phyloP scores from a whole-genome alignment of 2,329 filamentous ascomycete species.

The Fusarium sp. region DNA sequence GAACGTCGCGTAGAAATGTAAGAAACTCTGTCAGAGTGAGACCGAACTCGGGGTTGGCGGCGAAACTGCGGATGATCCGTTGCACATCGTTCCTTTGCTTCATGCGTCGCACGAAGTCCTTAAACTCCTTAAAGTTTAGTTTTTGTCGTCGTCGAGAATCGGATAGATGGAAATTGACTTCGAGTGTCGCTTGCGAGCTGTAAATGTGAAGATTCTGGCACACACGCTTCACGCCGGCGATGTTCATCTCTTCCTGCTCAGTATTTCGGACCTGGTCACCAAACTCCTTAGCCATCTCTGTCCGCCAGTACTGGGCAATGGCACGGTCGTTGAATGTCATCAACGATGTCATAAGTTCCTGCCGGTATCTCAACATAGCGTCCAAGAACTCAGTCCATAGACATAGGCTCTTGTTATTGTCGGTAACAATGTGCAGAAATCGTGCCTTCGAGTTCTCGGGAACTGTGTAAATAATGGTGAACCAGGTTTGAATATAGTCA shows the following conservation, averaged over 20 bases:
- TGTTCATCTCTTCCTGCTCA: conserved; percentile 79
- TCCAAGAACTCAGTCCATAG: conserved; percentile 89
- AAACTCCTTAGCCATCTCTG: conserved; percentile 80
- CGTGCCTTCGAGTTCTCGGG: conserved; percentile 86
- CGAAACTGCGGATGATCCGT: conserved; percentile 75
- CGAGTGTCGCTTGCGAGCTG: conserved; percentile 80
- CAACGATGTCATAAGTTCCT: conserved; percentile 89
- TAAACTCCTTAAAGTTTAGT: conserved; percentile 84
- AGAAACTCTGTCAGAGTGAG: conserved; percentile 82
- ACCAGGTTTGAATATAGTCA: conserved; percentile 75
- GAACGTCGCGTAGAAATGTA: conserved; percentile 77
- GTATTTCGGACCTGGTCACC: conserved; percentile 62
- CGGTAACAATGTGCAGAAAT: conserved; percentile 87
- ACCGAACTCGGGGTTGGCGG: conserved; percentile 69
- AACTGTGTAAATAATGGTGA: conserved; percentile 89
- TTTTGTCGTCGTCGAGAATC: conserved; percentile 73
- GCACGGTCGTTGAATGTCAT: conserved; percentile 87
- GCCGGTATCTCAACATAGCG: conserved; percentile 84
- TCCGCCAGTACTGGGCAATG: conserved; percentile 86
- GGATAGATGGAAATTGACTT: conserved; percentile 78
- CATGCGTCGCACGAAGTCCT: conserved; percentile 83
- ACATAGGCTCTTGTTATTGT: conserved; percentile 76
- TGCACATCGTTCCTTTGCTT: conserved; percentile 87
- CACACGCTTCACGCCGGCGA: conserved; percentile 82
- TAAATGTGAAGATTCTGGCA: conserved; percentile 95